Percentiles rank a stretch among this genome's conserved stretches.
Conservation (phyloP, 2,329 filamentous ascomycete species). For the Arthrobotrys megalospora region DNA sequence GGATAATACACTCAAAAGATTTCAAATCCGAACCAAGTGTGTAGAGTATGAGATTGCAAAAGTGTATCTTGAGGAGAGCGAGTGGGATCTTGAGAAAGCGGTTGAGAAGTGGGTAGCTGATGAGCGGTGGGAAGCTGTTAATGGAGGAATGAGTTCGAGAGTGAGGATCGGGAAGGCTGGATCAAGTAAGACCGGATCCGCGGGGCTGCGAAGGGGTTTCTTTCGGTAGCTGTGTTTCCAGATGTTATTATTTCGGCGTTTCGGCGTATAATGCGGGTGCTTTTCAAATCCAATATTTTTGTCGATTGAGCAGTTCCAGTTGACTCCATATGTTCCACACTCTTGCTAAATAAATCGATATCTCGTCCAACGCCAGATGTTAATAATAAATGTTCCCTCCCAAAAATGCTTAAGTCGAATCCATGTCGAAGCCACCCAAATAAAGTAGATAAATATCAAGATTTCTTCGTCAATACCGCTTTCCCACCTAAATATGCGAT, state of each 20-base stretch:
- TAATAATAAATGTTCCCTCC: slow-evolving; percentile 5
- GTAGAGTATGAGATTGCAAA: slow-evolving; percentile 61
- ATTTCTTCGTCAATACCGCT: slow-evolving; percentile 57
- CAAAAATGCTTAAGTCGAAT: slow-evolving; percentile 11
- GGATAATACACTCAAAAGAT: slow-evolving; percentile 60
- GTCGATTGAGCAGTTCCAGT: slow-evolving; percentile 4
- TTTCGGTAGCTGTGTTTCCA: slow-evolving; percentile 28
- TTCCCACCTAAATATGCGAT: slow-evolving; percentile 51
- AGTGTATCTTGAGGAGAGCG: slow-evolving; percentile 61
- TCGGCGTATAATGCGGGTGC: neutral
- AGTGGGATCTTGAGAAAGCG: slow-evolving; percentile 62
- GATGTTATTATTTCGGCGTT: slow-evolving; percentile 1
- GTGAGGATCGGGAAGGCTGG: slow-evolving; percentile 24
- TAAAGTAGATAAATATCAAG: slow-evolving; percentile 16
- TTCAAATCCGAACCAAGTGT: slow-evolving; percentile 63
- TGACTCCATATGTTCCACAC: slow-evolving; percentile 1
- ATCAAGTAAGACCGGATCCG: slow-evolving; percentile 1
- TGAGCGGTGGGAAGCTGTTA: slow-evolving; percentile 61
- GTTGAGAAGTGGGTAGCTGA: slow-evolving; percentile 60
- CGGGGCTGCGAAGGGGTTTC: slow-evolving; percentile 40
- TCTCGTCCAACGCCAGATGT: slow-evolving; percentile 1
- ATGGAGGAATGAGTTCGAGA: slow-evolving; percentile 29
- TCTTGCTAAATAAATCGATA: slow-evolving; percentile 11
- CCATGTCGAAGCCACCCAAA: neutral
- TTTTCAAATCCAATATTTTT: slow-evolving; percentile 10